These are phyloP conservation scores for Chytridiales sp. DNA, from an alignment of 371 early-diverging fungal species.

Conservation along the genomic window DNA sequence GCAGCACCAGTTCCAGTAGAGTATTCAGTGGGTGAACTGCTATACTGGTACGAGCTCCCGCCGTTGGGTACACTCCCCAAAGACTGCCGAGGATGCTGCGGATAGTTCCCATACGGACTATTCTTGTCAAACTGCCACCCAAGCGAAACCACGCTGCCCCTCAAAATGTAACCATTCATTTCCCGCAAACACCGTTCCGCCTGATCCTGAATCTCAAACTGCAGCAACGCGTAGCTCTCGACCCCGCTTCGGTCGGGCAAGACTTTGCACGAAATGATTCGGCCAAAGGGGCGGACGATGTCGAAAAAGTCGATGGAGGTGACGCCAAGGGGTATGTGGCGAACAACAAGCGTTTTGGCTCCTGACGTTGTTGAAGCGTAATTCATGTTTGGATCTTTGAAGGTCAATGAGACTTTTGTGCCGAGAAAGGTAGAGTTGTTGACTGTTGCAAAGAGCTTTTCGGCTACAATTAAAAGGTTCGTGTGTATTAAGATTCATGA, in stretches of 20 bases:
- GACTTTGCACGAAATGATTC: constrained; percentile 46
- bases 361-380: constrained; percentile 45
- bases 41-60: neutral
- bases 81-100: neutral
- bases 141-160: constrained; percentile 35
- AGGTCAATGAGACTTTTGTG: constrained; percentile 40
- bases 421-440: constrained; percentile 46
- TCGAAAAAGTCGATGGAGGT: constrained; percentile 41
- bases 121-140: neutral
- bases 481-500: neutral
- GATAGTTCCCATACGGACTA: neutral
- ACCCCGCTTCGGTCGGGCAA: constrained; percentile 41
- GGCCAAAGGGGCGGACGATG: constrained; percentile 32
- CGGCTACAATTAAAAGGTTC: constrained; percentile 23
- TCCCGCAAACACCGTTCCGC: constrained; percentile 38
- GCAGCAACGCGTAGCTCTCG: constrained; percentile 42
- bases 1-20: neutral
- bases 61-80: too few relatives aligned
- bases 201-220: constrained; percentile 44
- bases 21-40: neutral
- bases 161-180: constrained; percentile 35
- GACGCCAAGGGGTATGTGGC: constrained; percentile 40
- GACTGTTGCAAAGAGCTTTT: constrained; percentile 44
- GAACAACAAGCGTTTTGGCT: constrained; percentile 37
- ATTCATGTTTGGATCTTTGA: constrained; percentile 46